phyloP scores from a whole-genome alignment of 2,329 filamentous ascomycete species.

The Monosporascus ibericus region DNA sequence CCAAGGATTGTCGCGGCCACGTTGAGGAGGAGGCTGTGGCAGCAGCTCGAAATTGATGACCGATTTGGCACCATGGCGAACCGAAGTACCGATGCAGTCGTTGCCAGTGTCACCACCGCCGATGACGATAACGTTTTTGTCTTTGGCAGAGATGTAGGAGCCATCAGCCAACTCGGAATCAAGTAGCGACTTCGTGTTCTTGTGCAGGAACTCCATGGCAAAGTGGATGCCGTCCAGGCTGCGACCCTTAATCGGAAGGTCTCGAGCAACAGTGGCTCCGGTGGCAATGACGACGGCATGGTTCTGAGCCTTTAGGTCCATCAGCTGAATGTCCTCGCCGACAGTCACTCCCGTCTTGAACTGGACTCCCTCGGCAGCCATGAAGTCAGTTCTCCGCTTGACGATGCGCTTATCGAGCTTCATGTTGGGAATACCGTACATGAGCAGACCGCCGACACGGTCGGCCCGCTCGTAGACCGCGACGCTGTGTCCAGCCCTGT shows the following conservation, averaged over 20 bases:
- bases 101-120: conserved; percentile 97
- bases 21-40: conserved; percentile 84
- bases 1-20: conserved; percentile 93
- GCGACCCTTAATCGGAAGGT: conserved; percentile 84
- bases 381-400: conserved; percentile 90
- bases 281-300: conserved; percentile 89
- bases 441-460: conserved; percentile 82
- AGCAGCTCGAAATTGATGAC: conserved; percentile 95
- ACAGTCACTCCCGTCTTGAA: conserved; percentile 76
- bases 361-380: conserved; percentile 79
- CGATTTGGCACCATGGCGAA: conserved; percentile 91
- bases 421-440: conserved; percentile 99
- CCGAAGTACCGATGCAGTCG: conserved; percentile 94
- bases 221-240: conserved; percentile 88
- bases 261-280: conserved; percentile 86
- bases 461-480: conserved; percentile 93
- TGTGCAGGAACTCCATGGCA: conserved; percentile 95
- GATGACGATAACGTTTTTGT: conserved; percentile 93
- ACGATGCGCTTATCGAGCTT: conserved; percentile 98
- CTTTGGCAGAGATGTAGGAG: conserved; percentile 88
- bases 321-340: conserved; percentile 67
- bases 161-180: conserved; percentile 83
- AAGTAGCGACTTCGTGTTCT: conserved; percentile 94
- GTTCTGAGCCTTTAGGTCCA: conserved; percentile 65
- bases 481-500: conserved; percentile 81